Evolutionary conservation across 106 monocot species (phyloP), one percentile per base, ranked within the genome.

Genomic region (Apostasia ramifera): DNA sequence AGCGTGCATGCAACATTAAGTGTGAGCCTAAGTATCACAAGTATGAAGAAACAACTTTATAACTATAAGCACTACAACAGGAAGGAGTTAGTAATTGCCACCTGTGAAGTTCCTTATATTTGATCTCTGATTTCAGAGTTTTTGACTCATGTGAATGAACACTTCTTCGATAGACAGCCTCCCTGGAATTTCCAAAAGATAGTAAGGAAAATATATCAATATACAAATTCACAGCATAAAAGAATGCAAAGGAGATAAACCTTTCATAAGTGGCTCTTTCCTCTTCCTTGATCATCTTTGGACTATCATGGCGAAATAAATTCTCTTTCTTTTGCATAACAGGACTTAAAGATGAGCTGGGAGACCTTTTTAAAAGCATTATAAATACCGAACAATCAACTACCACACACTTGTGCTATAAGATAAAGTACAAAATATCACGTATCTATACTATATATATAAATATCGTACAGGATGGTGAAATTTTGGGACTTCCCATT

Each of bases 261-360:
- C 78, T 85, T 14, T 54, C 66, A 81, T 44, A 68, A 48, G 41
- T 43, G 55, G 41, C 43, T 59, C 37, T 39, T 47, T 77, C 68
- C 10, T 77, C 64, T 44, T 75, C 74, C 57, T 46, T 66, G 59
- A 53, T 77, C 43, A 63, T 59, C 52, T 80, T 71, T 61, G 71
- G 53, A 74, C 71, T 77, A 44, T 67, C 77, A 61, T 74, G 76
- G 67, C 42, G 40, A 79, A 57, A 61, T 37, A 59, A 42, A 13
- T 12, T 44, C 57, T 61, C 70, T 3, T 57, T 46, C 48, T n/a
- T 70, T 57, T 47, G 49, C 57, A 59, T 78, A 42, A 11, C 47
- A 65, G 81, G 72, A 66, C 72, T 81, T 38, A 10, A 42, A 10
- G 76, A 74, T 55, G 44, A 56, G 55, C 70, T 82, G 45, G 0